Conservation (phyloP, 2,329 filamentous ascomycete genomes). For the Venturiaceae sp. region DNA sequence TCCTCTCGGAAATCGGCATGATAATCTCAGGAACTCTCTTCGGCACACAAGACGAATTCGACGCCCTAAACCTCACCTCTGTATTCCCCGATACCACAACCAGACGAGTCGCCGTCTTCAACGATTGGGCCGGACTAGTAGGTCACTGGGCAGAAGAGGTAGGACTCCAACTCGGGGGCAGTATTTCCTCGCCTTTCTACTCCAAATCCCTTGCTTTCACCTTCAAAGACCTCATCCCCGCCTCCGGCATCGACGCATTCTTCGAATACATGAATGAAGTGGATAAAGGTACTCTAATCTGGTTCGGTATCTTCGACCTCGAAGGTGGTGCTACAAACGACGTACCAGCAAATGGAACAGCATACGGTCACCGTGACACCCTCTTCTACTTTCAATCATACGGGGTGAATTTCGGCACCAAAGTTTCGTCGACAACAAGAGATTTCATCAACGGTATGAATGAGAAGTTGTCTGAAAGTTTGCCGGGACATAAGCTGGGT, state of each 20-base stretch:
- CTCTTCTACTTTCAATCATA: constrained; percentile 56
- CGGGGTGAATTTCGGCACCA: constrained; percentile 32
- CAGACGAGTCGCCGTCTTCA: constrained; percentile 16
- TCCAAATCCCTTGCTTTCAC: constrained; percentile 48
- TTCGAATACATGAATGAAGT: constrained; percentile 44
- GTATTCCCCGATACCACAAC: constrained; percentile 15
- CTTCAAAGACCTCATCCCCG: constrained; percentile 36
- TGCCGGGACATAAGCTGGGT: constrained; percentile 29
- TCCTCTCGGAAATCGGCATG: constrained; percentile 43
- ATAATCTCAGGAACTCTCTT: constrained; percentile 53
- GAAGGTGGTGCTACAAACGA: constrained; percentile 52
- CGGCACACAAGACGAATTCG: constrained; percentile 47
- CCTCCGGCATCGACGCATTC: constrained; percentile 35
- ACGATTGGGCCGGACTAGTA: constrained; percentile 21
- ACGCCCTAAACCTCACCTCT: constrained; percentile 23
- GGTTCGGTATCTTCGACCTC: constrained; percentile 55
- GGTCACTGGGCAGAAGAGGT: constrained; percentile 18
- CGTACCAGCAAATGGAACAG: constrained; percentile 43
- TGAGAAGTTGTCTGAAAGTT: constrained; percentile 27
- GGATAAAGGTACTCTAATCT: constrained; percentile 42
- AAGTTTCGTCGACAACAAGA: constrained; percentile 1
- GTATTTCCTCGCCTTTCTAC: constrained; percentile 43
- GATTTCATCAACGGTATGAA: constrained; percentile 30
- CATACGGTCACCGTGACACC: constrained; percentile 55
- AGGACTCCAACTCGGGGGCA: constrained; percentile 18